Evolutionary conservation across 2,329 filamentous ascomycete genomes (phyloP), one percentile per base, ranked within the genome.

Genomic region (Penicillium psychrosexuale): DNA sequence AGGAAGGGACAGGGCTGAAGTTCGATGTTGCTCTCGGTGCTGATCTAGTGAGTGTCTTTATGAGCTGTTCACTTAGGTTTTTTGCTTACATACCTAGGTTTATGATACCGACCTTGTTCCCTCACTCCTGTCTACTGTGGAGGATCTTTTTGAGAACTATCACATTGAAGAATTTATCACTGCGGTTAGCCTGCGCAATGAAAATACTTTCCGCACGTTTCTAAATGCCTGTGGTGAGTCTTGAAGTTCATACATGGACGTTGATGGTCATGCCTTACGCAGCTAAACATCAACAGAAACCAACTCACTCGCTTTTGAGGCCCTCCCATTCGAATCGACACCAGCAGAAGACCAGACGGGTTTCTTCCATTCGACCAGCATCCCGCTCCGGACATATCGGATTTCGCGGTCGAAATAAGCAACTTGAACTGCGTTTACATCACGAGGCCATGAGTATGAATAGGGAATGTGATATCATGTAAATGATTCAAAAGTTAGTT

Each of bases 171-270:
- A 79, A 42, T 81, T 85, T 43, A 71, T 88, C 53, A 82, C 87
- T 58, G 79, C 84, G 3, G 81, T 82, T 13, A 84, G 84, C 0
- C 77, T 87, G 51, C 80, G 85, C 52, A 87, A 87, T 56, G 75
- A 80, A 52, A 74, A 84, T 49, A 88, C 84, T 0, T 86, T 86
- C 68, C 76, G 81, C 61, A 73, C 77, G 27, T 87, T 88, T 64
- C 66, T 79, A 61, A 72, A 78, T 53, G 80, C 79, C 53, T 87
- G 84, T 69, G 72, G 84, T 87, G 72, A 67, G 83, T 67, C 8
- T 28, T 36, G 38, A 12, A 12, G 8, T 22, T 8, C 13, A 28
- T 11, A 3, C 27, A 17, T 8, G 8, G 8, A 33, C 11, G 8
- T 15, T 17, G 15, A 33, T 19, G n/a, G n/a, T 11, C 5, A 24